Base-by-base conservation (phyloP, 352 stramenopile genomes). In the Paralagenidium karlingii region DNA sequence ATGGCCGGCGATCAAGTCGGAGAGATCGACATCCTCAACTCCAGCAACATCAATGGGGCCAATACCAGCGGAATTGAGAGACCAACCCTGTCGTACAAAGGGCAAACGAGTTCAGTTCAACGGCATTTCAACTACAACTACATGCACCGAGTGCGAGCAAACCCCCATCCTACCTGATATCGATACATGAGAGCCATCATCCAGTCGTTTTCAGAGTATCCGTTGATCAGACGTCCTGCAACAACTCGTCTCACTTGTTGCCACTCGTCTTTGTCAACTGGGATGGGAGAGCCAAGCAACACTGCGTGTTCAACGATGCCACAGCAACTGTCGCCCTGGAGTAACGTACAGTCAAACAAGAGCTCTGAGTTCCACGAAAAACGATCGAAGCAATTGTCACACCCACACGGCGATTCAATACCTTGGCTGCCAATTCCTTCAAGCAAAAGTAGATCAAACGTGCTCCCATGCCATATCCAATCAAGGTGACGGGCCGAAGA, bases 151-250 rank as follows among this genome's bases (percentile, higher is more conserved):
- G 7, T 7, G 9, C 21, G 13, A 42, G 41, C 39, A 27, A n/a
- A n/a, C n/a, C n/a, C n/a, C n/a, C n/a, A n/a, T n/a, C n/a, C n/a
- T n/a, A n/a, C n/a, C n/a, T 92, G 76, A 38, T 87, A 87, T 8
- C 84, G 68, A 48, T 94, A 96, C 63, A 96, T 87, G 28, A 96
- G 55, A 13, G 69, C 73, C 16, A 96, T 63, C 69, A 95, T 94
- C 64, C 76, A 88, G 60, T 96, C 86, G 34, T 87, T 83, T 19
- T 80, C 66, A 0, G 68, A 90, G 51, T 87, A 96, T 13, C 82
- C 82, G 49, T 96, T 96, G 51, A 96, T 86, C 0, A 94, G 45
- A 19, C 86, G 63, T 1, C 82, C 80, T 3, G 83, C 77, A 3
- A 95, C 81, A 11, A 96, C 53, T 38, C 60, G 43, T 5, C 76